Conservation (phyloP, 345 rosid species). For the Clausena lansium region DNA sequence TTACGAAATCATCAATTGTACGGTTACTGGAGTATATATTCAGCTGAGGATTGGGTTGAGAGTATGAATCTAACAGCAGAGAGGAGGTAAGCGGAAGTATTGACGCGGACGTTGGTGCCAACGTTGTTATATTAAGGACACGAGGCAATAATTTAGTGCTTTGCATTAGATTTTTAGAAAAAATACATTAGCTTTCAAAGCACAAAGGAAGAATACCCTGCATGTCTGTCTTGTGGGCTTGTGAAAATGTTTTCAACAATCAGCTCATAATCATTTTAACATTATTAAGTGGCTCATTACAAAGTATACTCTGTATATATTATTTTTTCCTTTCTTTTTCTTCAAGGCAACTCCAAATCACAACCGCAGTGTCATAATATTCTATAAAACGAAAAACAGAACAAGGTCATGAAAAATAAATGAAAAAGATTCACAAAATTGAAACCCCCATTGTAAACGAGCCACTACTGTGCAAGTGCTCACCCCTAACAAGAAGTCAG, state of each 20-base stretch:
- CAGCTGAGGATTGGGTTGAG: conserved; percentile 26
- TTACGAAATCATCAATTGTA: conserved; percentile 35
- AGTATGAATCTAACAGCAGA: conserved; percentile 30
- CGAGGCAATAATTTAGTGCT: conserved; percentile 24
- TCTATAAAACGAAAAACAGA: background rate
- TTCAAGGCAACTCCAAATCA: background rate
- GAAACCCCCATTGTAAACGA: background rate
- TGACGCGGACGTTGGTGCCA: conserved; percentile 19
- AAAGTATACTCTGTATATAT: background rate
- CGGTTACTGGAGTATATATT: conserved; percentile 41
- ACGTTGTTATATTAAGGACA: conserved; percentile 34
- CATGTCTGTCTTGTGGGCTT: background rate
- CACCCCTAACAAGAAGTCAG: background rate
- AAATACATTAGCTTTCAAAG: background rate
- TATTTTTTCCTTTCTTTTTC: background rate
- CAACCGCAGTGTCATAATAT: background rate
- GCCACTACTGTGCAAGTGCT: background rate
- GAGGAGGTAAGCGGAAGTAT: conserved; percentile 11
- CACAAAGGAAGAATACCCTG: no score
- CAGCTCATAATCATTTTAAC: background rate
- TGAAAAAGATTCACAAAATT: background rate
- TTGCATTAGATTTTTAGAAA: conserved; percentile 30
- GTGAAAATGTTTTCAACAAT: background rate
- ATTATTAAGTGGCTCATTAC: background rate
- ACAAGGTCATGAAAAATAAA: background rate